Evolutionary conservation across 2,329 filamentous ascomycete genomes (phyloP), one percentile per base, ranked within the genome.

Genomic region (Penicillium sp.): DNA sequence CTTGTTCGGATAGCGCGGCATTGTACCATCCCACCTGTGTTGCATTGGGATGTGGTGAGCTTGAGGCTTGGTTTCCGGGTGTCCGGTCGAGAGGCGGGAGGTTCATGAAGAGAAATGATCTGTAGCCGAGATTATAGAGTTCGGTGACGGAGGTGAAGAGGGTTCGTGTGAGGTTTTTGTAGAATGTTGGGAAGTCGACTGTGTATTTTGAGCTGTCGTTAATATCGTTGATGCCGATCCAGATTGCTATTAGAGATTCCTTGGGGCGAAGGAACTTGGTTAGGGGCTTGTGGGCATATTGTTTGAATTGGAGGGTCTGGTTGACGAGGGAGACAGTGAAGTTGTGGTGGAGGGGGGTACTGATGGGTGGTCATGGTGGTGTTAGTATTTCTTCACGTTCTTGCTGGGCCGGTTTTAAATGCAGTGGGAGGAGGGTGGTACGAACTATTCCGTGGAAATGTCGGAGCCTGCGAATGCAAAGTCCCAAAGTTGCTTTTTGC

Each of bases 221-320:
- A 54, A 84, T 80, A 50, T 84, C 81, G 60, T 84, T 84, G 52
- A 84, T 69, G 2, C 79, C 82, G 39, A 84, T 84, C 76, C 78
- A 84, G 30, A 82, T 63, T 2, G 76, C 76, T 0, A 82, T 73
- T 1, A 84, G 67, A 1, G 77, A 72, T 15, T 73, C 21, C 13
- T 50, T 65, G 3, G 66, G 56, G 13, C 72, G 66, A 8, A 75
- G 59, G 15, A 74, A 42, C 7, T 60, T 33, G 7, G 42, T 52
- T 3, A 80, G 68, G 9, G 73, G 72, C 0, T 71, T 71, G 42
- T 78, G 67, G 7, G 68, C 80, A 53, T 80, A 80, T 1, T 59
- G 59, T 3, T 71, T 59, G 62, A 78, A 84, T 53, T 82, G 78
- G 7, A 68, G 61, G 4, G 80, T 75, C 58, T 84, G 81, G 44